phyloP scores from a whole-genome alignment of 208 protist species.

The Trypanosoma scelopori region DNA sequence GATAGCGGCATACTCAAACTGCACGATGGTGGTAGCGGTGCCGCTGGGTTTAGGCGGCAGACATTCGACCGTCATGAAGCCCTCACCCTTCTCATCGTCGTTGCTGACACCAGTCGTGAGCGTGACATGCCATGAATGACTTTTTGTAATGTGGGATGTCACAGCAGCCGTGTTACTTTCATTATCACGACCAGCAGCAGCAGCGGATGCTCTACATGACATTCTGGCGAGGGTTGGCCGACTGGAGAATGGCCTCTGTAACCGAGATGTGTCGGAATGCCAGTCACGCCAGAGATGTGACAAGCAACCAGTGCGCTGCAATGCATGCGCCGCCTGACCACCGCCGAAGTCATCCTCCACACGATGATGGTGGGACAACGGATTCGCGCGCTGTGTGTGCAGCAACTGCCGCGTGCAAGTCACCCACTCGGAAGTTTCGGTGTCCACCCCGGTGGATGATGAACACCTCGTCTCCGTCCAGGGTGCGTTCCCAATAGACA shows the following conservation, averaged over 20 bases:
- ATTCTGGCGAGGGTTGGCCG: no score
- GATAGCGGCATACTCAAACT: not conserved
- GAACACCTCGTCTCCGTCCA: not conserved
- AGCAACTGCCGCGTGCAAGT: not conserved
- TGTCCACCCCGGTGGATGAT: not conserved
- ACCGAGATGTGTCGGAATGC: no score
- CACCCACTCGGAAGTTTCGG: constrained; percentile 1
- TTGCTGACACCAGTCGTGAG: constrained; percentile 5
- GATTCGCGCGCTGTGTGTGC: not conserved
- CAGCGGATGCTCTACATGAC: no score
- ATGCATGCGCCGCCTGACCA: not conserved
- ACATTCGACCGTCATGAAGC: constrained; percentile 8
- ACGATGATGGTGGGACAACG: not conserved
- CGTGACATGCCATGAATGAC: not conserved
- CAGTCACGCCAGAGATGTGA: no score
- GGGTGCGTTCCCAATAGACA: not conserved
- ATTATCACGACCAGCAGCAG: not conserved
- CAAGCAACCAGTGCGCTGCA: no score
- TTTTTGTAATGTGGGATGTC: not conserved
- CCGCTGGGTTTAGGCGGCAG: not conserved
- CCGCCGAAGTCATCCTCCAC: not conserved
- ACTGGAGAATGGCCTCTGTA: no score
- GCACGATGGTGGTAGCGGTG: not conserved
- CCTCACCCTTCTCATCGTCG: constrained; percentile 1
- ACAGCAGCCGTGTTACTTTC: not conserved